These are phyloP conservation scores for Nothopassalora personata DNA, from an alignment of 2,329 filamentous ascomycete genomes.

Conservation along the genomic window DNA sequence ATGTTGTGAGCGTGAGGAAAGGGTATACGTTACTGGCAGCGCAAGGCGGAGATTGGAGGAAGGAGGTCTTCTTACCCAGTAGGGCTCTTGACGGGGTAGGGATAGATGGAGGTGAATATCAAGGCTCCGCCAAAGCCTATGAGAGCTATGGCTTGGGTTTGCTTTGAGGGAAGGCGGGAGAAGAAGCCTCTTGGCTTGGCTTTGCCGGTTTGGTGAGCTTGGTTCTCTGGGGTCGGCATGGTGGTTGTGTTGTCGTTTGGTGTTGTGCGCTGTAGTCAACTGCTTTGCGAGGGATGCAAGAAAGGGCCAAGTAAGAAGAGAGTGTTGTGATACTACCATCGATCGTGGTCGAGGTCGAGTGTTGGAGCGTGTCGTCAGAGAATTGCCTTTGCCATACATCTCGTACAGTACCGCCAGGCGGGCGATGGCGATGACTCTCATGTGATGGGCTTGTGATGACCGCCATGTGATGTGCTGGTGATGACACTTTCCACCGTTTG, in stretches of 20 bases:
- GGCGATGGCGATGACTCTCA: neutral
- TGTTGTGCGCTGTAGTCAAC: neutral
- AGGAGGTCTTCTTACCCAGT: neutral
- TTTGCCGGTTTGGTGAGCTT: neutral
- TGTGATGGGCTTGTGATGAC: neutral
- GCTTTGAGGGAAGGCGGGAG: neutral
- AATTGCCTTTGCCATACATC: neutral
- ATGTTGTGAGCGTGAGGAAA: neutral
- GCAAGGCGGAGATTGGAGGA: neutral
- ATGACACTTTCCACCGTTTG: neutral
- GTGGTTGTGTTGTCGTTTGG: neutral
- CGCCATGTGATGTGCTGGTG: neutral
- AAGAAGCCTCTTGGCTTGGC: neutral
- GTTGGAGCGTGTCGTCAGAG: neutral
- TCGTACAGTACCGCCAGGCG: neutral
- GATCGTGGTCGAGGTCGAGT: too few relatives aligned
- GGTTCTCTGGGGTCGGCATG: neutral
- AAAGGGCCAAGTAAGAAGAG: too few relatives aligned
- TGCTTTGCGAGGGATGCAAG: too few relatives aligned
- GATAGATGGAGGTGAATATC: neutral
- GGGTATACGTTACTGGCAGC: neutral
- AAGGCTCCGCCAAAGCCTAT: neutral
- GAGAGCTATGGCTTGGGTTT: neutral
- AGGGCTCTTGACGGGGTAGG: neutral
- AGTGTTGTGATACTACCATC: neutral